These are phyloP conservation scores for Crithidia sp. DNA, from an alignment of 208 protist genomes.

Conservation along the genomic window DNA sequence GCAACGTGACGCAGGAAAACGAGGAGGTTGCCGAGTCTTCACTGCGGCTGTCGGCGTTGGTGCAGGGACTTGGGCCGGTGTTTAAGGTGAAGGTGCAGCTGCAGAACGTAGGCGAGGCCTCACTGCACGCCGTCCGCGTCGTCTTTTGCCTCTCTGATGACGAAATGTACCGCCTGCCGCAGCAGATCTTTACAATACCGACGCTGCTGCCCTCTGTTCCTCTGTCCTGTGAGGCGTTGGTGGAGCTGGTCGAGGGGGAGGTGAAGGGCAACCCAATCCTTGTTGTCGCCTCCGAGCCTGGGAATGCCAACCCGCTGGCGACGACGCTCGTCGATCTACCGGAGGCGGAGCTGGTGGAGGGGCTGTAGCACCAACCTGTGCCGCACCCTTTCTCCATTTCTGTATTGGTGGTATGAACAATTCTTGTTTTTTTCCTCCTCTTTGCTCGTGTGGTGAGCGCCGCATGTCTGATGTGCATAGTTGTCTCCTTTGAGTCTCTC, in stretches of 20 bases:
- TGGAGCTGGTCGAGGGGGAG: slow-evolving; percentile 66
- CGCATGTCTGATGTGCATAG: too few relatives aligned
- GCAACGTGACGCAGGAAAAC: slow-evolving; percentile 34
- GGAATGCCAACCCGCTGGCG: slow-evolving; percentile 46
- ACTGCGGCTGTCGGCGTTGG: slow-evolving; percentile 56
- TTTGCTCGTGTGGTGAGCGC: too few relatives aligned
- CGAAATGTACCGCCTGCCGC: slow-evolving; percentile 61
- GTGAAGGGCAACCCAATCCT: slow-evolving; percentile 65
- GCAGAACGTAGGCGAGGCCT: slow-evolving; percentile 71
- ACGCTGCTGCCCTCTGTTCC: slow-evolving; percentile 71
- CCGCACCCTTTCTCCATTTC: too few relatives aligned
- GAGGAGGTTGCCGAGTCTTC: slow-evolving; percentile 31
- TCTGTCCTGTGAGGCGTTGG: slow-evolving; percentile 61
- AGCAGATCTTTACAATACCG: slow-evolving; percentile 56
- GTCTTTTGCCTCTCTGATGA: slow-evolving; percentile 58
- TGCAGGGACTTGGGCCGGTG: slow-evolving; percentile 93
- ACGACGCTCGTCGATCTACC: slow-evolving; percentile 85
- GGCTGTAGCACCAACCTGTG: slow-evolving; percentile 15
- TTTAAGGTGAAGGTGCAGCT: slow-evolving; percentile 89
- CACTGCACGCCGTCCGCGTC: slow-evolving; percentile 66
- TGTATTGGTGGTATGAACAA: too few relatives aligned
- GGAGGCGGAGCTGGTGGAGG: slow-evolving; percentile 65
- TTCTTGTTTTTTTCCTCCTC: too few relatives aligned
- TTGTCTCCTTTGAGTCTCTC: too few relatives aligned
- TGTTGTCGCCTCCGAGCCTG: slow-evolving; percentile 49